A percentile compares a stretch with the other conserved stretches of the same genome.
These are phyloP conservation scores for Sequoiadendron giganteum DNA, from an alignment of 75 land plant genomes.

Conservation along the genomic window DNA sequence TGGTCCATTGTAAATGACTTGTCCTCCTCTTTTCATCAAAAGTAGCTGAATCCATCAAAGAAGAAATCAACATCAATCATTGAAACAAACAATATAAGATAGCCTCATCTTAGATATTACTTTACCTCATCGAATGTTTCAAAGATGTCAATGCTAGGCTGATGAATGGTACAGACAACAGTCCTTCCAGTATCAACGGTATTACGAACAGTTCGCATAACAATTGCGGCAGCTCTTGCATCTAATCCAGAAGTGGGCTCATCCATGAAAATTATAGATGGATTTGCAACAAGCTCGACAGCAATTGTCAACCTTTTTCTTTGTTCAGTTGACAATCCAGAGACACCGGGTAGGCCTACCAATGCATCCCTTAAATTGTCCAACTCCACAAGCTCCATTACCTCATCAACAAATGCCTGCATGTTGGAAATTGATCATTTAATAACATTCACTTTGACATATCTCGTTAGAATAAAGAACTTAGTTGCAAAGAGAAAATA, in stretches of 20 bases:
- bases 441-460: not conserved
- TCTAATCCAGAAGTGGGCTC: constrained; percentile 88
- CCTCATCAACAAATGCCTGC: constrained; percentile 74
- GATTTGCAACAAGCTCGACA: constrained; percentile 89
- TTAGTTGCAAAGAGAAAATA: not conserved
- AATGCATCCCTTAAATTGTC: constrained; percentile 59
- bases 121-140: constrained; percentile 87
- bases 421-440: not conserved
- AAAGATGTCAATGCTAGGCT: constrained; percentile 82
- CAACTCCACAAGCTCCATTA: constrained; percentile 83
- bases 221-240: constrained; percentile 86
- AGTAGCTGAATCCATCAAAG: constrained; percentile 43
- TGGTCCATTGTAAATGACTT: constrained; percentile 75
- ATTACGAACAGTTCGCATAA: constrained; percentile 82
- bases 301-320: constrained; percentile 83
- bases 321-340: constrained; percentile 86
- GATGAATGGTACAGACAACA: constrained; percentile 84
- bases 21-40: constrained; percentile 84
- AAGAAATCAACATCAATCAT: not conserved
- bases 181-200: constrained; percentile 88
- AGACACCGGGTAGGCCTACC: constrained; percentile 78
- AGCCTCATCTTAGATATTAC: not conserved
- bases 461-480: not conserved
- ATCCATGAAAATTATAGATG: constrained; percentile 91
- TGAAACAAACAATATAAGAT: constrained; percentile 3